Conservation (phyloP, 148 eudicot genomes). For the Fagopyrum esculentum region DNA sequence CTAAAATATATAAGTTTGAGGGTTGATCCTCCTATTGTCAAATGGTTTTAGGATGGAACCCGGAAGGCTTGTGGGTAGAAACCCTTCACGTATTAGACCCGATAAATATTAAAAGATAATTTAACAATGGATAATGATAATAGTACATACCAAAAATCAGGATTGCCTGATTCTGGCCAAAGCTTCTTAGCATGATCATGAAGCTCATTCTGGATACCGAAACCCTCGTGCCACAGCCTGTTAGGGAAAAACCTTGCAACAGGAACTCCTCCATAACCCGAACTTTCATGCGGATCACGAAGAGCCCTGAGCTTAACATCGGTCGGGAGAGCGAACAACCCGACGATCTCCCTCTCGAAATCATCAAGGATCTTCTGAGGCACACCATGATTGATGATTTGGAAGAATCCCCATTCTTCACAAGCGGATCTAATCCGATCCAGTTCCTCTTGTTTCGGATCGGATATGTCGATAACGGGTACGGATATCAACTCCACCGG, state of each 20-base stretch:
- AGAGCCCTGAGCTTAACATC: slow-evolving; percentile 16
- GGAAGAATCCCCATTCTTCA: slow-evolving; percentile 30
- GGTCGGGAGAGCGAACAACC: slow-evolving; percentile 22
- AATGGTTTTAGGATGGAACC: too few species aligned
- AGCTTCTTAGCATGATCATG: slow-evolving; percentile 21
- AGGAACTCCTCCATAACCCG: slow-evolving; percentile 24
- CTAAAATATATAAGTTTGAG: too few species aligned
- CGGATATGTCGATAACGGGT: background rate
- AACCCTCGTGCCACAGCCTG: slow-evolving; percentile 33
- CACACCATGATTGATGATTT: slow-evolving; percentile 25
- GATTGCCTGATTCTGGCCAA: slow-evolving; percentile 20
- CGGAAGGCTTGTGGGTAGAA: too few species aligned
- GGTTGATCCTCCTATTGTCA: too few species aligned
- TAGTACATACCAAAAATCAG: background rate
- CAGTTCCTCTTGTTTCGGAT: background rate
- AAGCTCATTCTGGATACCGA: slow-evolving; percentile 17
- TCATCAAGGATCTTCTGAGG: slow-evolving; percentile 14
- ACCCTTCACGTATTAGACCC: too few species aligned
- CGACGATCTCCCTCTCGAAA: slow-evolving; percentile 16
- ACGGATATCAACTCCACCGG: background rate
- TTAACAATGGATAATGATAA: too few species aligned
- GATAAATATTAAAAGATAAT: too few species aligned
- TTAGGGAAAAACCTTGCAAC: slow-evolving; percentile 15
- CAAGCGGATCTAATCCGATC: slow-evolving; percentile 9
- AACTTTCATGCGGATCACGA: slow-evolving; percentile 3